A percentile compares a stretch with the other conserved stretches of the same genome.
Conservation (phyloP, 345 rosid species). For the Rhodamnia rubescens region DNA sequence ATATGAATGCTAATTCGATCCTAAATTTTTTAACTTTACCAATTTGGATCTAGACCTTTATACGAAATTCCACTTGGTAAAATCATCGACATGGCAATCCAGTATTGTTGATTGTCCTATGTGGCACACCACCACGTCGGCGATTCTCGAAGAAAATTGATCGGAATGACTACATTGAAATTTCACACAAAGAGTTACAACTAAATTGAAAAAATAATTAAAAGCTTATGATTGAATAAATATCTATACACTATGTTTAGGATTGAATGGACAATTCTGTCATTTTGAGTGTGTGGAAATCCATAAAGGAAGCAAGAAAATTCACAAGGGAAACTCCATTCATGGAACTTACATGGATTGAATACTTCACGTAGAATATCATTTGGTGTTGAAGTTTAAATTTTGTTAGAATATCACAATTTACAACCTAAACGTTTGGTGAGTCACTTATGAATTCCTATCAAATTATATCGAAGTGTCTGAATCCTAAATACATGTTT, state of each 20-base stretch:
- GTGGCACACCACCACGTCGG: rapidly evolving
- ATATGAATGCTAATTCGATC: neutral
- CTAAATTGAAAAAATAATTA: neutral
- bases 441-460: neutral
- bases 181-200: neutral
- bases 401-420: neutral
- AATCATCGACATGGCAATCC: rapidly evolving
- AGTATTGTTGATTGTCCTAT: neutral
- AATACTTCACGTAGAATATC: neutral
- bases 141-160: neutral
- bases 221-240: neutral
- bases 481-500: neutral
- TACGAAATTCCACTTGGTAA: neutral
- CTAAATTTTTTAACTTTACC: neutral
- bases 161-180: rapidly evolving
- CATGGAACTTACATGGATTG: neutral
- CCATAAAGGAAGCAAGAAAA: neutral
- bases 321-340: neutral
- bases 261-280: neutral
- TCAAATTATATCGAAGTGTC: neutral
- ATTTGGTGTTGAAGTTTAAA: neutral
- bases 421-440: neutral
- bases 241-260: rapidly evolving
- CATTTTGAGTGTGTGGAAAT: neutral
- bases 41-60: neutral